A percentile compares a stretch with the other conserved stretches of the same genome.
These are phyloP conservation scores for Candida glaebosa DNA, from an alignment of 805 yeast species.

Conservation along the genomic window DNA sequence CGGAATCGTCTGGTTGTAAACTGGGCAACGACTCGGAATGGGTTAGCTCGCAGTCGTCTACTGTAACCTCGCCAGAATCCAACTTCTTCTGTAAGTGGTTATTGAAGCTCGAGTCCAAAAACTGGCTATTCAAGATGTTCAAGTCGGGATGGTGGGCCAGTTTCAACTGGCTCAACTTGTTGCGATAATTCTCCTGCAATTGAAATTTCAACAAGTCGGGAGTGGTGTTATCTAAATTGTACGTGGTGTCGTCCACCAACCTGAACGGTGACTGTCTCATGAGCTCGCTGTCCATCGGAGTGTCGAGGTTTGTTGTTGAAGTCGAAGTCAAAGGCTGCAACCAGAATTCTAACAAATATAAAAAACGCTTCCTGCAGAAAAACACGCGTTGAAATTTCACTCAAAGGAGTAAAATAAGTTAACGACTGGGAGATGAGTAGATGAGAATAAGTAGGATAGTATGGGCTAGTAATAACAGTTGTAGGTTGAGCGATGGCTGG, in stretches of 20 bases:
- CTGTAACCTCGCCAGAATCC: slow-evolving; percentile 23
- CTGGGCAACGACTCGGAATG: background rate
- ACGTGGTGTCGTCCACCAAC: slow-evolving; percentile 20
- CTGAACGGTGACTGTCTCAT: slow-evolving; percentile 36
- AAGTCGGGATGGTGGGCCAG: slow-evolving; percentile 12
- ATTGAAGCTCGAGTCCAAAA: slow-evolving; percentile 30
- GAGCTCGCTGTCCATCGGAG: slow-evolving; percentile 38
- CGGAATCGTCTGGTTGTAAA: slow-evolving; percentile 5
- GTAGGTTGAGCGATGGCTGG: too few species aligned
- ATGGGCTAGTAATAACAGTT: too few species aligned
- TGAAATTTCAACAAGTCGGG: slow-evolving; percentile 42
- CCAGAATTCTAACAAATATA: too few species aligned
- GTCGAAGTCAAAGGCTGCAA: too few species aligned
- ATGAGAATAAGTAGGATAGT: too few species aligned
- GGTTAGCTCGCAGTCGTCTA: slow-evolving; percentile 14
- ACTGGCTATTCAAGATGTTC: slow-evolving; percentile 17
- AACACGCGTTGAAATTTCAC: too few species aligned
- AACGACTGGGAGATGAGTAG: too few species aligned
- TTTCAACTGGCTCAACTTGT: slow-evolving; percentile 15
- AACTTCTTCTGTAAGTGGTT: slow-evolving; percentile 29
- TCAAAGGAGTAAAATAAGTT: too few species aligned
- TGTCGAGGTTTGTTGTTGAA: too few species aligned
- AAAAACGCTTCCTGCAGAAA: too few species aligned
- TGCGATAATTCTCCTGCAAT: slow-evolving; percentile 37
- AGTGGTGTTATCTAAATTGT: slow-evolving; percentile 37